Evolutionary conservation across 495 filamentous ascomycete genomes (phyloP).

Genomic region (Venustampulla echinocandica): DNA sequence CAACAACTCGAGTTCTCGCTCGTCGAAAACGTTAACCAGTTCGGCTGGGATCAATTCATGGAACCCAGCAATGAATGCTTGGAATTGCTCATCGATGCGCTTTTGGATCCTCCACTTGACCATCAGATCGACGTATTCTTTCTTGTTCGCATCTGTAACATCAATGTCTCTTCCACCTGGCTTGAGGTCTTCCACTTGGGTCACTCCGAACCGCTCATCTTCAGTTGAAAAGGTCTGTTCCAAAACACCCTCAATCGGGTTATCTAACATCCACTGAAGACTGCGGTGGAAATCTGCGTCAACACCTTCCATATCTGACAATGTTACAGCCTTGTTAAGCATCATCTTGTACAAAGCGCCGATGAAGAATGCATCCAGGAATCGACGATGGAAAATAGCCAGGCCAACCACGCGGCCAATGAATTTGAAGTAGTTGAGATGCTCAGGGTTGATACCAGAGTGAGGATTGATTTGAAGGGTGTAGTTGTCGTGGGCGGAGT

Average conservation of each 20-base stretch:
- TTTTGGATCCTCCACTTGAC: slow-evolving; percentile 99
- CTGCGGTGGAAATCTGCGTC: slow-evolving; percentile 95
- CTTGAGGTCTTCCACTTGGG: slow-evolving; percentile 85
- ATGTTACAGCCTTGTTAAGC: slow-evolving; percentile 79
- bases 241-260: slow-evolving; percentile 84
- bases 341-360: slow-evolving; percentile 99
- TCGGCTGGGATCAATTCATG: slow-evolving; percentile 95
- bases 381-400: slow-evolving; percentile 96
- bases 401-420: slow-evolving; percentile 96
- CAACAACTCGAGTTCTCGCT: slow-evolving; percentile 90
- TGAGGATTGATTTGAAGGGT: slow-evolving; percentile 99
- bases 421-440: slow-evolving; percentile 99
- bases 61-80: slow-evolving; percentile 94
- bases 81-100: slow-evolving; percentile 94
- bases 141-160: slow-evolving; percentile 95
- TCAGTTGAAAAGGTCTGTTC: slow-evolving; percentile 94
- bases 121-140: slow-evolving; percentile 90
- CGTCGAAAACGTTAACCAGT: slow-evolving; percentile 96
- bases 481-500: slow-evolving; percentile 99
- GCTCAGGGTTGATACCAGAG: slow-evolving; percentile 98
- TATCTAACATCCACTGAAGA: slow-evolving; percentile 93
- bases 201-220: slow-evolving; percentile 94
- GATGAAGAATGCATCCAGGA: slow-evolving; percentile 99
- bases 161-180: slow-evolving; percentile 83
- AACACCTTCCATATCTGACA: slow-evolving; percentile 98